Conservation (phyloP, 768 basidiomycete genomes). For the Wakefieldia striispora region DNA sequence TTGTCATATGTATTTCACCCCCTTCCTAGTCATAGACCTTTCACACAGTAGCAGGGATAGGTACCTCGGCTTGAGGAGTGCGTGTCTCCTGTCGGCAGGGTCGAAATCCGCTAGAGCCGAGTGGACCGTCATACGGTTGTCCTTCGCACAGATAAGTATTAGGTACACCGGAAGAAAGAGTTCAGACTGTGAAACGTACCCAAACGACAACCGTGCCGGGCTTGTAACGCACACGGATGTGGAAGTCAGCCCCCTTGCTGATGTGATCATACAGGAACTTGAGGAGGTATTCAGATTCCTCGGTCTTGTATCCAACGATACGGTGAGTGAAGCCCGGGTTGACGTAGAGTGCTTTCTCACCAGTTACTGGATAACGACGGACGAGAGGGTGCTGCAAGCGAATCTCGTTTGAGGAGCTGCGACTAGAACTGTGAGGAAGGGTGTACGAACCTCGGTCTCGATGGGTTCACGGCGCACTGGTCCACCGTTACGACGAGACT, state of each 20-base stretch:
- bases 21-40: background rate
- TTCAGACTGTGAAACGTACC: constrained; percentile 32
- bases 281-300: constrained; percentile 55
- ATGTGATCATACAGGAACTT: constrained; percentile 56
- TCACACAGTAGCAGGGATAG: constrained; percentile 31
- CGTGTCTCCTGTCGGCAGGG: constrained; percentile 39
- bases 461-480: constrained; percentile 51
- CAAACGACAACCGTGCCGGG: constrained; percentile 58
- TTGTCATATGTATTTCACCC: too few species aligned
- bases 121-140: constrained; percentile 49
- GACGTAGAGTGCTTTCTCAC: constrained; percentile 60
- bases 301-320: constrained; percentile 54
- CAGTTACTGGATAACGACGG: constrained; percentile 58
- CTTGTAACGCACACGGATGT: constrained; percentile 47
- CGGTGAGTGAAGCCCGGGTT: constrained; percentile 53
- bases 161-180: too few species aligned
- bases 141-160: constrained; percentile 18
- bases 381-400: constrained; percentile 48
- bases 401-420: too few species aligned
- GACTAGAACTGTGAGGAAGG: background rate
- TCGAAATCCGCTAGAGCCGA: constrained; percentile 43
- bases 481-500: constrained; percentile 41
- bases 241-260: constrained; percentile 49
- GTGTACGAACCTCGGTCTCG: constrained; percentile 38
- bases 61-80: constrained; percentile 49